Base-by-base conservation (phyloP, 1,284 basidiomycete species). In the Waitea zeae region DNA sequence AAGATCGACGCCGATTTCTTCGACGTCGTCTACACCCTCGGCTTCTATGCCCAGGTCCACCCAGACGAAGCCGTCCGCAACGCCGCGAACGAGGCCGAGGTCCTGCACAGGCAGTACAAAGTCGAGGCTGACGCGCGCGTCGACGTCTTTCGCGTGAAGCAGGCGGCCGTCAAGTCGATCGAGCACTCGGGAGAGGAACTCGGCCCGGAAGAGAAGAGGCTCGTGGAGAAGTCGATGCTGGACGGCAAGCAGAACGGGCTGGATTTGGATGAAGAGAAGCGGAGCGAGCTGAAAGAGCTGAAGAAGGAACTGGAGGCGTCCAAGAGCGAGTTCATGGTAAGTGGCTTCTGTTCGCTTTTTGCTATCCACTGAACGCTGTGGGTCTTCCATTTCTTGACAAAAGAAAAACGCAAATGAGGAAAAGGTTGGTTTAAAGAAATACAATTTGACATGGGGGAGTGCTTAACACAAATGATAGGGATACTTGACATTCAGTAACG, bases 1-100 rank as follows among this genome's bases (percentile, higher is more conserved):
- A 48, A 63, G 13, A 61, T 63, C 7, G 77, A 80, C 33, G 65
- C 70, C 7, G 51, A 59, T 9, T 56, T 71, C 20, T 67, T 74
- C 35, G 48, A 49, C 6, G 46, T 58, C 20, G 47, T 60, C 5
- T 74, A 78, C 42, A 77, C 77, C 0, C 59, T 80, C 11, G 54
- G 61, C 0, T 87, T 87, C 54, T 80, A 84, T 48, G 78, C 83
- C 50, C 81, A 83, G 43, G 79, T 87, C 14, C 78, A 79, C 12
- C 57, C 72, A 0, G 59, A 62, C 35, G 73, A 83, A 48, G 67
- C 67, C 31, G 61, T 87, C 15, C 66, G 83, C 5, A 78, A 84
- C 44, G 76, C 79, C 1, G 74, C 78, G 1, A 78, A 72, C 37
- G 67, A 68, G 26, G 72, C 75, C 1, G 80, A 86, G 48, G 63